Base-by-base conservation (phyloP, 1,284 basidiomycete species). In the Naganishia sp. region DNA sequence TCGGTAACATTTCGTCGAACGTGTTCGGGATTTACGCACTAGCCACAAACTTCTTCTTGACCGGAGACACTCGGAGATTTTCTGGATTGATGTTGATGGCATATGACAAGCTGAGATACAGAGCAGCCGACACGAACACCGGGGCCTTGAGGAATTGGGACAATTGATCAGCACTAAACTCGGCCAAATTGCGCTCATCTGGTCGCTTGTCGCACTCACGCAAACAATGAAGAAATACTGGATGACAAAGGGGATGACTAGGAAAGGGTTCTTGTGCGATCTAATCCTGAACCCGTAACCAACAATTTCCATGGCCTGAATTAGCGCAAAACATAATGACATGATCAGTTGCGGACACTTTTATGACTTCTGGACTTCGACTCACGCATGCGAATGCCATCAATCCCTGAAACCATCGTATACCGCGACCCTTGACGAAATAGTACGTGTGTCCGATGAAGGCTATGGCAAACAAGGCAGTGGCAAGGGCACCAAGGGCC, bases 161-260 rank as follows among this genome's bases (percentile, higher is more conserved):
- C 15, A 31, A 36, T 2, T 36, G 18, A 21, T 25, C 36, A 39
- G 36, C 36, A 39, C 13, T 13, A 39, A 39, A 13, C 36, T 2
- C 13, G 36, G 13, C 36, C 7, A 10, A 9, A 39, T 39, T 2
- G 10, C 13, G 36, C 13, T 13, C 36, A 5, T 39, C 36, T 39
- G 7, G 36, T 39, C 36, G 36, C 36, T 7, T 39, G 6, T 13
- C 53, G 9, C 3, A 77, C 77, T 70, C 59, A 78, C 78, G 57
- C 76, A 73, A 28, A 82, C 80, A 64, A 82, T 80, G 57, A 82
- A 70, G 53, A 81, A 81, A 72, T 81, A 81, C 57, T 80, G 76
- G 13, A 70, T 71, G 9, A 75, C 70, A 43, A 76, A 74, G 3
- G 69, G 65, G 28, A 59, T 44, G 13, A 74, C 55, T 45, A 59